These are phyloP conservation scores for Alternaria sp. DNA, from an alignment of 2,329 filamentous ascomycete genomes.

Conservation along the genomic window DNA sequence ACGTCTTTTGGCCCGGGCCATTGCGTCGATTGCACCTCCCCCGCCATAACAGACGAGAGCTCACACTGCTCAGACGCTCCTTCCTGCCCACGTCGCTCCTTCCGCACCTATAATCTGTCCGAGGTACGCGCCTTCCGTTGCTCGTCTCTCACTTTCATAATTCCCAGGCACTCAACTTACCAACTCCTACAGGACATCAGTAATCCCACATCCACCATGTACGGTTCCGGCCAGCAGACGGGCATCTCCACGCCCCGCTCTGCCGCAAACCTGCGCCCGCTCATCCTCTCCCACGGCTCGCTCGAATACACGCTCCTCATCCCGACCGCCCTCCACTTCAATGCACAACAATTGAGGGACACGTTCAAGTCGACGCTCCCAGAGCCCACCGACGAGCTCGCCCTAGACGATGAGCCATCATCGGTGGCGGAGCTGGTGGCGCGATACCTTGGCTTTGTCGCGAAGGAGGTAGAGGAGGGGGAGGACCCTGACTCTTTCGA, in stretches of 20 bases:
- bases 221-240: conserved; percentile 89
- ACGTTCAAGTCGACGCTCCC: conserved; percentile 85
- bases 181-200: not conserved
- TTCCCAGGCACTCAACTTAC: conserved; percentile 12
- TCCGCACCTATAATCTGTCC: conserved; percentile 18
- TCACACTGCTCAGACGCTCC: conserved; percentile 30
- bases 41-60: conserved; percentile 19
- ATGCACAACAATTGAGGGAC: conserved; percentile 92
- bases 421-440: conserved; percentile 91
- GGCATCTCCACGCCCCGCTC: conserved; percentile 96
- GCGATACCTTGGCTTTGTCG: conserved; percentile 89
- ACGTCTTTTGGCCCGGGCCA: not conserved
- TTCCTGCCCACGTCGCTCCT: conserved; percentile 25
- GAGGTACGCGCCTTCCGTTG: conserved; percentile 21
- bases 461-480: conserved; percentile 86
- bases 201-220: conserved; percentile 60
- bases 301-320: conserved; percentile 97
- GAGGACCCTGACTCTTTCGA: conserved; percentile 92
- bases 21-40: conserved; percentile 7
- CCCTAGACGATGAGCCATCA: conserved; percentile 98
- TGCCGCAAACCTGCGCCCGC: conserved; percentile 86
- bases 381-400: conserved; percentile 92
- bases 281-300: conserved; percentile 89
- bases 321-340: conserved; percentile 93
- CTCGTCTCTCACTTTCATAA: not conserved